Conservation (phyloP, 2,329 filamentous ascomycete genomes). For the Phialophora tarda region DNA sequence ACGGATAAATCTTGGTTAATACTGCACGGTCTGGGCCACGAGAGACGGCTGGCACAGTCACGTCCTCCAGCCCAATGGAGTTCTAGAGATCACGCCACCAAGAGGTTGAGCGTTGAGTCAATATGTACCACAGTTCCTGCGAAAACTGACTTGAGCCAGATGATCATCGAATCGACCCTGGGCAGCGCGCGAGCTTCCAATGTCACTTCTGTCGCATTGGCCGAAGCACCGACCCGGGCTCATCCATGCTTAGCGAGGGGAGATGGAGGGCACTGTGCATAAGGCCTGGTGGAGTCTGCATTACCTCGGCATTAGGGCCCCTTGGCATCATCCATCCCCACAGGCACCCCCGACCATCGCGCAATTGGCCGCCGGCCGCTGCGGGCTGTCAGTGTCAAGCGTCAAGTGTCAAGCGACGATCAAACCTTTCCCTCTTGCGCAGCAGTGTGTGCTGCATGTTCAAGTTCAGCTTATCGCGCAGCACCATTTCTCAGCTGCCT, state of each 20-base stretch:
- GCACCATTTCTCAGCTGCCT: constrained; percentile 18
- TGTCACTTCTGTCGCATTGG: constrained; percentile 19
- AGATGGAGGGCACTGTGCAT: constrained; percentile 12
- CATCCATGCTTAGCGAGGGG: constrained; percentile 20
- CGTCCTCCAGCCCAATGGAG: not conserved
- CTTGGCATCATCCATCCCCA: constrained; percentile 26
- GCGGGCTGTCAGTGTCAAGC: not conserved
- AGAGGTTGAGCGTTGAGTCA: not conserved
- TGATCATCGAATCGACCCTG: constrained; percentile 11
- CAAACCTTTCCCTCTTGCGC: not conserved
- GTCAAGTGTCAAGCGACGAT: constrained; percentile 1
- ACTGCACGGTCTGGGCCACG: not conserved
- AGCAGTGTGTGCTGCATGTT: constrained; percentile 4
- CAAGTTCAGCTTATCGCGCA: constrained; percentile 22
- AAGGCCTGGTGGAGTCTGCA: constrained; percentile 22
- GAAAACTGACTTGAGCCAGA: constrained; percentile 10
- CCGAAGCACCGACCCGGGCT: constrained; percentile 7
- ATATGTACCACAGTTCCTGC: not conserved
- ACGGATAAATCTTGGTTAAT: constrained; percentile 9
- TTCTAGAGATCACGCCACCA: not conserved
- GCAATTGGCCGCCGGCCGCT: constrained; percentile 16
- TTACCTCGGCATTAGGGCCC: constrained; percentile 10
- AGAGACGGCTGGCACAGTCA: not conserved
- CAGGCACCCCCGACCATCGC: constrained; percentile 8
- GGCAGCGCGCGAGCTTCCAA: not conserved